phyloP scores from a whole-genome alignment of 768 basidiomycete genomes.

The Pleurotus cornucopiae region DNA sequence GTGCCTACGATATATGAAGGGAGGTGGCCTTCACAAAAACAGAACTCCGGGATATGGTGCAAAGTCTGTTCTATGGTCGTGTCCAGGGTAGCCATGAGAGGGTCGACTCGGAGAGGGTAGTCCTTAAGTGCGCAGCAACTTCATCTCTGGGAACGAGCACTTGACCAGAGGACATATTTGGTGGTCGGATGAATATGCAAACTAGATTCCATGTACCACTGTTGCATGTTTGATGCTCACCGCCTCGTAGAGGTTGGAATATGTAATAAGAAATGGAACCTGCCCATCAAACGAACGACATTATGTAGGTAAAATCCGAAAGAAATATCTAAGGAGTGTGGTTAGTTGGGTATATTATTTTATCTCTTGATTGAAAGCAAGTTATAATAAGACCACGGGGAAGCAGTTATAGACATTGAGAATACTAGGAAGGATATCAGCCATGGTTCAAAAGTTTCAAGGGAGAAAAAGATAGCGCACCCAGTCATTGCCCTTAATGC shows the following conservation, averaged over 20 bases:
- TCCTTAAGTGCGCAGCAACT: constrained; percentile 50
- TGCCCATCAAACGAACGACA: no score
- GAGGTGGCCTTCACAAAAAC: constrained; percentile 26
- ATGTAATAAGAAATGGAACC: no score
- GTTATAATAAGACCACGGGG: no score
- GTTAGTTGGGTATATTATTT: no score
- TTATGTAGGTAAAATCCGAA: no score
- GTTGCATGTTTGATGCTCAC: no score
- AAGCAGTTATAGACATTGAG: neutral
- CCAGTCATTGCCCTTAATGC: neutral
- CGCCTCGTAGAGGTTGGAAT: no score
- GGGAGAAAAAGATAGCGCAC: neutral
- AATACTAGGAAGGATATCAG: neutral
- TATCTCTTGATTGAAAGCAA: no score
- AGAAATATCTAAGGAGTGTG: no score
- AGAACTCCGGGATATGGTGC: constrained; percentile 42
- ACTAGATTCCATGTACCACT: no score
- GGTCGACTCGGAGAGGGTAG: constrained; percentile 24
- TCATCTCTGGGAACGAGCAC: constrained; percentile 61
- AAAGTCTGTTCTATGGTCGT: constrained; percentile 36
- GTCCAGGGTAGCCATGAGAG: constrained; percentile 56
- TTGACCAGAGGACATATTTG: constrained; percentile 41
- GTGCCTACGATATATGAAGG: constrained; percentile 44
- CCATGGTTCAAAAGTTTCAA: neutral
- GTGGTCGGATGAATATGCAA: no score